These are phyloP conservation scores for Cercospora beticola DNA, from an alignment of 2,329 filamentous ascomycete species.

Conservation along the genomic window DNA sequence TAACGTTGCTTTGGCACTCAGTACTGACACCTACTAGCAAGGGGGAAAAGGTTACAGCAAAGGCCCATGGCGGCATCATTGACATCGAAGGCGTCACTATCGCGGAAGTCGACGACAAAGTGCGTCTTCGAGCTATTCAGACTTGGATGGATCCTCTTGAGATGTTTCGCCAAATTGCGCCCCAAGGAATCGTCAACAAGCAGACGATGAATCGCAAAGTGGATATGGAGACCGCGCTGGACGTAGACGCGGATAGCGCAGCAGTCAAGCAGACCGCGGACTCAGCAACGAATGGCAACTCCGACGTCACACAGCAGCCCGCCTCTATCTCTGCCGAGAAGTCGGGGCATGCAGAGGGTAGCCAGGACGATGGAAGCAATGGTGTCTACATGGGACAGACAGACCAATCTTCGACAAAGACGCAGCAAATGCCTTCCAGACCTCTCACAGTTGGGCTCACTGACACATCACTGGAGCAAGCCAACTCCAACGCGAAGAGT, in stretches of 20 bases:
- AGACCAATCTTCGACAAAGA: neutral
- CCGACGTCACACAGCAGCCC: neutral
- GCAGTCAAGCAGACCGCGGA: neutral
- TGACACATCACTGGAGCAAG: neutral
- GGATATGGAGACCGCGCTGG: constrained; percentile 27
- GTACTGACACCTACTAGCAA: constrained; percentile 46
- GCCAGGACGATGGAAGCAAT: constrained; percentile 2
- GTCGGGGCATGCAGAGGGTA: neutral
- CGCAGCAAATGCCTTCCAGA: neutral
- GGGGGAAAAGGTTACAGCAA: constrained; percentile 62
- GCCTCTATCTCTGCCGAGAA: neutral
- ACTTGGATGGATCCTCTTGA: constrained; percentile 66
- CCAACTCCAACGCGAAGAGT: constrained; percentile 15
- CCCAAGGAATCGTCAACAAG: constrained; percentile 50
- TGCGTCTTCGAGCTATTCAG: constrained; percentile 59
- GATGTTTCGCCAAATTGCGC: constrained; percentile 66
- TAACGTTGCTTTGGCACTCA: neutral
- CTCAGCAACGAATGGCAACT: neutral
- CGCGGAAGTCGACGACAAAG: constrained; percentile 60
- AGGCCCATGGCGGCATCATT: constrained; percentile 60
- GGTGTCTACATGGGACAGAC: constrained; percentile 1
- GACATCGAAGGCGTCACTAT: constrained; percentile 65
- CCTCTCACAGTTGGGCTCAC: neutral
- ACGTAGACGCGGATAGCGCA: constrained; percentile 3
- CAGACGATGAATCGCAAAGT: constrained; percentile 42